Evolutionary conservation across 2,329 filamentous ascomycete species (phyloP), one percentile per base, ranked within the genome.

Genomic region (Aspergillus ochraceoroseus): DNA sequence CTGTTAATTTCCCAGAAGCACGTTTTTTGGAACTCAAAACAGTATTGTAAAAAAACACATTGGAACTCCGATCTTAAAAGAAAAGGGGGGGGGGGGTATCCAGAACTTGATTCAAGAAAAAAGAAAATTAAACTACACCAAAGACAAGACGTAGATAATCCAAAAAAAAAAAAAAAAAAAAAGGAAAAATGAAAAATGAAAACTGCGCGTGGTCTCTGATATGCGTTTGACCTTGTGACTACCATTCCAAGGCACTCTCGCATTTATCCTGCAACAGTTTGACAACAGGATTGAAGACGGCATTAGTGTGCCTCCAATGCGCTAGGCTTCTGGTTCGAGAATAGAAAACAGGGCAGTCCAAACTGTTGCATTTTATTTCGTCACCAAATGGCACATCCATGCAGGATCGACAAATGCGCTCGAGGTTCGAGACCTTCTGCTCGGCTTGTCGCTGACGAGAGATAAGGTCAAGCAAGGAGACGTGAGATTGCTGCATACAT

Each of bases 331-430:
- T 59, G 3, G 59, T 67, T 26, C 68, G 53, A 3, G 65, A 63
- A 65, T 94, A 96, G 53, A 94, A 96, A 0, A 95, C 87, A 0
- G 89, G 85, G 59, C 92, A 98, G 65, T 95, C 90, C 61, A 85
- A 80, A 62, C 85, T 94, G 58, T 95, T 87, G 59, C 92, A 98
- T 27, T 66, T 73, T n/a, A 95, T 82, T 22, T 84, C 79, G 25
- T 95, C 90, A 2, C 79, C 70, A 49, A 80, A 83, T 3, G 83
- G 73, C 12, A 89, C 59, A 0, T 80, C 82, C 26, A 87, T 81
- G 62, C 92, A 98, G 54, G 78, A 85, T 45, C 83, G 79, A 64
- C 92, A 98, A 6, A 95, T 70, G 34, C 72, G 73, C 26, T 83
- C 70, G 5, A 95, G 65, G 44, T 87, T 77, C 30, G 70, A 61